These are phyloP conservation scores for Leishmania tarentolae DNA, from an alignment of 208 protist genomes.

Conservation along the genomic window DNA sequence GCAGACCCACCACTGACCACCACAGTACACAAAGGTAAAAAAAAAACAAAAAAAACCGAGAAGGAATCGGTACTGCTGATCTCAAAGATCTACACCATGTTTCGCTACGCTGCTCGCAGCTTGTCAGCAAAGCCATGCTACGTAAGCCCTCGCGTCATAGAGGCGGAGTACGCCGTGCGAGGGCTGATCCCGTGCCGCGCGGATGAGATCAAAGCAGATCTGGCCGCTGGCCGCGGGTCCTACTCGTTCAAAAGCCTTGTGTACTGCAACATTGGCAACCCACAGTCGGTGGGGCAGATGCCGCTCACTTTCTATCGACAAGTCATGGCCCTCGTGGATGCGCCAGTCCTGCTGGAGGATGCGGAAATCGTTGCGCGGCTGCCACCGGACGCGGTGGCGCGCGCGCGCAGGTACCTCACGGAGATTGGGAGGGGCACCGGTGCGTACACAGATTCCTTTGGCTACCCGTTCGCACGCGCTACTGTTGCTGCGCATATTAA, in stretches of 20 bases:
- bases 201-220: constrained; percentile 72
- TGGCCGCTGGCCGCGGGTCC: constrained; percentile 42
- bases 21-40: background rate
- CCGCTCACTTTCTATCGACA: constrained; percentile 97
- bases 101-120: background rate
- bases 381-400: constrained; percentile 88
- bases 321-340: constrained; percentile 85
- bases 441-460: constrained; percentile 97
- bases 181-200: constrained; percentile 83
- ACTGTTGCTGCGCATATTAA: constrained; percentile 96
- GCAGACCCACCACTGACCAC: too few relatives aligned
- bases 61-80: too few relatives aligned
- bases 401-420: constrained; percentile 80
- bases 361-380: constrained; percentile 49
- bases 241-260: constrained; percentile 91
- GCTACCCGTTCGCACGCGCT: constrained; percentile 84
- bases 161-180: constrained; percentile 90
- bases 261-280: constrained; percentile 99
- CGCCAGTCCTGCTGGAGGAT: constrained; percentile 75
- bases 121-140: constrained; percentile 3
- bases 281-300: constrained; percentile 95
- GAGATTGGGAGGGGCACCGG: constrained; percentile 79
- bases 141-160: constrained; percentile 72
- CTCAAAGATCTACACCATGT: background rate
- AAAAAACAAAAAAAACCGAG: too few relatives aligned